A percentile compares a stretch with the other conserved stretches of the same genome.
Conservation (phyloP, 805 yeast species). For the Cyberlindnera lachancei region DNA sequence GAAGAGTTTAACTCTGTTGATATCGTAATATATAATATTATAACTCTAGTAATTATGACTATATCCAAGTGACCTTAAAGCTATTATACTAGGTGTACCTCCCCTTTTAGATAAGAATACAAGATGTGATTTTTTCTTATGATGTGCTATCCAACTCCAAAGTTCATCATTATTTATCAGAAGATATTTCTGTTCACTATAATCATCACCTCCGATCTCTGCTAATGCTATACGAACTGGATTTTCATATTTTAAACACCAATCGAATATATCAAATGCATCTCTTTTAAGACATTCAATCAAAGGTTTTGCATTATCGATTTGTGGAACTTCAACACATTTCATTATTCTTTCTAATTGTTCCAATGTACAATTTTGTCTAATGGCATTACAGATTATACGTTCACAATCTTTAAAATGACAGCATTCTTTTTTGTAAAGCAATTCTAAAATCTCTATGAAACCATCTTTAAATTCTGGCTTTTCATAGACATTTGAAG, state of each 20-base stretch:
- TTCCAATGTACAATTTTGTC: not conserved
- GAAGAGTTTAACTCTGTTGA: too few species aligned
- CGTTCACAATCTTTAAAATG: slow-evolving; percentile 7
- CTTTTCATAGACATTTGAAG: too few species aligned
- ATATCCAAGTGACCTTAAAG: too few species aligned
- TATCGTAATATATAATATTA: too few species aligned
- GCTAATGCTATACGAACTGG: too few species aligned
- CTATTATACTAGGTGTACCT: slow-evolving; percentile 19
- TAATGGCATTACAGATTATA: slow-evolving; percentile 7
- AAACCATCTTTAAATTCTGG: too few species aligned
- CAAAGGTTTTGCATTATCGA: slow-evolving; percentile 10
- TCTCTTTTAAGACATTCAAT: slow-evolving; percentile 10
- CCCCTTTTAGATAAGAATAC: slow-evolving; percentile 14
- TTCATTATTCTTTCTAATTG: slow-evolving; percentile 3
- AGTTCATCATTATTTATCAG: slow-evolving; percentile 13
- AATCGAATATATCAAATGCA: slow-evolving; percentile 7
- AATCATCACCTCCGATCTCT: slow-evolving; percentile 3
- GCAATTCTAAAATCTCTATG: too few species aligned
- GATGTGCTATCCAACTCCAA: slow-evolving; percentile 12
- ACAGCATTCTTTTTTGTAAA: too few species aligned
- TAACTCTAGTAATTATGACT: too few species aligned
- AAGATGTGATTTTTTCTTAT: slow-evolving; percentile 5
- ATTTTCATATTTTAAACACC: too few species aligned
- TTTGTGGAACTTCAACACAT: slow-evolving; percentile 4
- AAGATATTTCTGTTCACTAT: too few species aligned